Evolutionary conservation across 1,284 basidiomycete genomes (phyloP).

Genomic region (Vanrija humicola): DNA sequence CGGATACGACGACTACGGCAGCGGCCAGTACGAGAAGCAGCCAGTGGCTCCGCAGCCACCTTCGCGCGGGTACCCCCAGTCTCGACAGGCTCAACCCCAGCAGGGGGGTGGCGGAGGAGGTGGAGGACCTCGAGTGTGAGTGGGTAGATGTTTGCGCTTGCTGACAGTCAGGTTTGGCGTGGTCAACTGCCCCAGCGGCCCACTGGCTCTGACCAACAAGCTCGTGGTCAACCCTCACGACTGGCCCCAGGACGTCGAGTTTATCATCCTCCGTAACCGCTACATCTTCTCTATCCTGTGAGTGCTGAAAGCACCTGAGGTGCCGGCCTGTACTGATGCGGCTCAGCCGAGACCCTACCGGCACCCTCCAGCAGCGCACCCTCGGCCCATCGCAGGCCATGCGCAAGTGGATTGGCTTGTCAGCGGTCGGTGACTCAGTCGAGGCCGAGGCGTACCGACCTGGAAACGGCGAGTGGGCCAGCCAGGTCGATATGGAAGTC

Average conservation of each 20-base stretch:
- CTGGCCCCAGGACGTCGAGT: slow-evolving; percentile 62
- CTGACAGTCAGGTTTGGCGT: slow-evolving; percentile 39
- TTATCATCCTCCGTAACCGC: slow-evolving; percentile 66
- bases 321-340: neutral
- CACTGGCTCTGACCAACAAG: slow-evolving; percentile 73
- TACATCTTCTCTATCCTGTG: slow-evolving; percentile 64
- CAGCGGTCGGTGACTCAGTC: slow-evolving; percentile 69
- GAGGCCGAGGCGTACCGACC: slow-evolving; percentile 64
- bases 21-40: slow-evolving; percentile 13
- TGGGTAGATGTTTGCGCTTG: neutral
- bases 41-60: neutral
- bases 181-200: slow-evolving; percentile 50
- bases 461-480: slow-evolving; percentile 64
- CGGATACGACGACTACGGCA: slow-evolving; percentile 1
- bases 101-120: slow-evolving; percentile 15
- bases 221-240: slow-evolving; percentile 72
- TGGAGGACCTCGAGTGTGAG: slow-evolving; percentile 34
- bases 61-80: slow-evolving; percentile 6
- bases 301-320: neutral
- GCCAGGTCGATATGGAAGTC: slow-evolving; percentile 73
- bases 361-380: slow-evolving; percentile 59
- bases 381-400: slow-evolving; percentile 56
- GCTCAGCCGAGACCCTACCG: slow-evolving; percentile 62
- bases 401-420: slow-evolving; percentile 81
- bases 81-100: slow-evolving; percentile 5